A percentile compares a stretch with the other conserved stretches of the same genome.
phyloP scores from a whole-genome alignment of 1,284 basidiomycete genomes.

The Fomitiporia mediterranea region DNA sequence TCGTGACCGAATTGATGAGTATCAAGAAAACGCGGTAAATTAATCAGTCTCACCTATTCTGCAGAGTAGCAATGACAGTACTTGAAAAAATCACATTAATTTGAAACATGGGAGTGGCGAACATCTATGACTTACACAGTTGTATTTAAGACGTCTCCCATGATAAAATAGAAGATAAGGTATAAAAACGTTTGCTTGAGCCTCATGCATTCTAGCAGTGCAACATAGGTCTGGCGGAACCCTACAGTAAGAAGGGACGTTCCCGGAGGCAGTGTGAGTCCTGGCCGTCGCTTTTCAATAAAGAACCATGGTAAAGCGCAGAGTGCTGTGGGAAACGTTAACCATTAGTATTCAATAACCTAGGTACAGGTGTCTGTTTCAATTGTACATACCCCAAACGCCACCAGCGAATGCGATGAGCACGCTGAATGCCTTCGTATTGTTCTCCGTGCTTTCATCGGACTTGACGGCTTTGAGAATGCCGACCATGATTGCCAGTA shows the following conservation, averaged over 20 bases:
- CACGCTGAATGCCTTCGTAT: conserved; percentile 73
- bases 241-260: conserved; percentile 66
- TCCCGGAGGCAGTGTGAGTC: conserved; percentile 57
- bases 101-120: too few relatives aligned
- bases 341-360: too few relatives aligned
- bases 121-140: conserved; percentile 55
- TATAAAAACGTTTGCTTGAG: conserved; percentile 77
- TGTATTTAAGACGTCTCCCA: conserved; percentile 75
- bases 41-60: conserved; percentile 58
- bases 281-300: conserved; percentile 63
- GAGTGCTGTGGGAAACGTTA: conserved; percentile 44
- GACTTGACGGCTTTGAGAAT: conserved; percentile 68
- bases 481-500: conserved; percentile 73
- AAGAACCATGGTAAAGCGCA: conserved; percentile 79
- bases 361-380: too few relatives aligned
- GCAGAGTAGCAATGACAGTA: conserved; percentile 74
- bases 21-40: background rate
- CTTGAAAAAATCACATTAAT: conserved; percentile 30
- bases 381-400: conserved; percentile 66
- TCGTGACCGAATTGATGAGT: conserved; percentile 9
- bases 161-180: conserved; percentile 72
- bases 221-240: conserved; percentile 63
- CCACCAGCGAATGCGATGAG: conserved; percentile 73
- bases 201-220: conserved; percentile 59
- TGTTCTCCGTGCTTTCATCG: conserved; percentile 63